A percentile compares a stretch with the other conserved stretches of the same genome.
Evolutionary conservation across 257 asterid genomes (phyloP).

Genomic region (Solanum virginianum): DNA sequence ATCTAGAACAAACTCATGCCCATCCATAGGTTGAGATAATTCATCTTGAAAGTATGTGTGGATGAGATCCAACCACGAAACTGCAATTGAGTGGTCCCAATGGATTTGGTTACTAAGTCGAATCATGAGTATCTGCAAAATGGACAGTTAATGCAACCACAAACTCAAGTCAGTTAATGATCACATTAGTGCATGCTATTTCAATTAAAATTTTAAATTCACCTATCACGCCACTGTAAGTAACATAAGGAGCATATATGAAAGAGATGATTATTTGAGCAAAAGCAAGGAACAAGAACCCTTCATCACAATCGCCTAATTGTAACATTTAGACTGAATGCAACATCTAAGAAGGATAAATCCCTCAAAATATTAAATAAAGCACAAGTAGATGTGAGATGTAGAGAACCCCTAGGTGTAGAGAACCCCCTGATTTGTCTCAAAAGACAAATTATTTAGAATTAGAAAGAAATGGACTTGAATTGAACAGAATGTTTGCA

Average conservation of each 20-base stretch:
- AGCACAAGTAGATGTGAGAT: not conserved
- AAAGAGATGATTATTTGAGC: not conserved
- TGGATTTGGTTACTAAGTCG: constrained; percentile 39
- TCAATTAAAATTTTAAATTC: not conserved
- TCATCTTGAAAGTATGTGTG: constrained; percentile 56
- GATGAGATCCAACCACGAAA: constrained; percentile 51
- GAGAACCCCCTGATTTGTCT: not conserved
- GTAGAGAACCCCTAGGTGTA: not conserved
- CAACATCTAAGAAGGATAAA: not conserved
- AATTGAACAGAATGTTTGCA: not conserved
- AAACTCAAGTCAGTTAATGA: not conserved
- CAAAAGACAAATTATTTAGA: not conserved
- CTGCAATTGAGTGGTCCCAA: constrained; percentile 28
- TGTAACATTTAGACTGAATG: not conserved
- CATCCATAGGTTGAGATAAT: constrained; percentile 37
- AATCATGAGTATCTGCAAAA: constrained; percentile 57
- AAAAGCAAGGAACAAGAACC: not conserved
- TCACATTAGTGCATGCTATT: not conserved
- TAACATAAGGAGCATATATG: not conserved
- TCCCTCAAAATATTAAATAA: not conserved
- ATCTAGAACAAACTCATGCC: constrained; percentile 17
- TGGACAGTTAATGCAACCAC: not conserved
- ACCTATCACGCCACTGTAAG: not conserved
- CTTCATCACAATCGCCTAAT: not conserved
- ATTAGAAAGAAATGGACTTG: not conserved